Percentiles rank a stretch among this genome's conserved stretches.
Evolutionary conservation across 768 basidiomycete genomes (phyloP).

Genomic region (Psilocybe sp.): DNA sequence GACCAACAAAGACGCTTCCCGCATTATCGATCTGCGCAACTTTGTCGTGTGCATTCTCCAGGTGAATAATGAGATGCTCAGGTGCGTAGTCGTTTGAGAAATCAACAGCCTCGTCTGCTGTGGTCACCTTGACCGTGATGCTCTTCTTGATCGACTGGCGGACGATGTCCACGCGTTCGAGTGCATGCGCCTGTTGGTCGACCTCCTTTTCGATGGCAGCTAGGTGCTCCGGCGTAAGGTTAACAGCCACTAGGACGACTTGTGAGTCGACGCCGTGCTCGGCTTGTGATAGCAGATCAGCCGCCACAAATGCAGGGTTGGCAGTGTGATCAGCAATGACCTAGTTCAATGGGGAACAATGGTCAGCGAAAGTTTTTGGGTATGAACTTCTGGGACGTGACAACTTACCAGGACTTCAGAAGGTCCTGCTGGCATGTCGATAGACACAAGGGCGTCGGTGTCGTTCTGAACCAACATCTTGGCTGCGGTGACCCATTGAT

Average conservation of each 20-base stretch:
- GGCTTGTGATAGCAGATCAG: constrained; percentile 95
- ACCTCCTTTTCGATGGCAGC: constrained; percentile 81
- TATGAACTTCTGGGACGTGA: background rate
- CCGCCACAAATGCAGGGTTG: constrained; percentile 89
- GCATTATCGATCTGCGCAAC: constrained; percentile 82
- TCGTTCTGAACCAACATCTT: constrained; percentile 99
- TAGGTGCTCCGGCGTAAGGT: constrained; percentile 59
- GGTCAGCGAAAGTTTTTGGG: constrained; percentile 1
- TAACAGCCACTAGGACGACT: constrained; percentile 86
- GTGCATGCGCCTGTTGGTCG: constrained; percentile 80
- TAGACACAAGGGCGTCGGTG: constrained; percentile 91
- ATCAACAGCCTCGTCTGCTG: constrained; percentile 70
- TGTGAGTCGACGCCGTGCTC: constrained; percentile 99
- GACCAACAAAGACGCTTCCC: constrained; percentile 94
- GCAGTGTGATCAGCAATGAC: constrained; percentile 91
- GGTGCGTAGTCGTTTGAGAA: constrained; percentile 99
- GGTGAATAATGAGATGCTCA: constrained; percentile 93
- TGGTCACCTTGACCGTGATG: constrained; percentile 74
- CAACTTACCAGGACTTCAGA: constrained; percentile 90
- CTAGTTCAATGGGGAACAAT: constrained; percentile 38
- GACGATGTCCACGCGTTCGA: constrained; percentile 88
- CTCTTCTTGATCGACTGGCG: constrained; percentile 87
- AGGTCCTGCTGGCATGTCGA: constrained; percentile 99
- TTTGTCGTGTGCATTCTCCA: constrained; percentile 64
- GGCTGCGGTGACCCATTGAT: constrained; percentile 99